Base-by-base conservation (phyloP, 2,329 filamentous ascomycete species). In the Alternaria alternata region DNA sequence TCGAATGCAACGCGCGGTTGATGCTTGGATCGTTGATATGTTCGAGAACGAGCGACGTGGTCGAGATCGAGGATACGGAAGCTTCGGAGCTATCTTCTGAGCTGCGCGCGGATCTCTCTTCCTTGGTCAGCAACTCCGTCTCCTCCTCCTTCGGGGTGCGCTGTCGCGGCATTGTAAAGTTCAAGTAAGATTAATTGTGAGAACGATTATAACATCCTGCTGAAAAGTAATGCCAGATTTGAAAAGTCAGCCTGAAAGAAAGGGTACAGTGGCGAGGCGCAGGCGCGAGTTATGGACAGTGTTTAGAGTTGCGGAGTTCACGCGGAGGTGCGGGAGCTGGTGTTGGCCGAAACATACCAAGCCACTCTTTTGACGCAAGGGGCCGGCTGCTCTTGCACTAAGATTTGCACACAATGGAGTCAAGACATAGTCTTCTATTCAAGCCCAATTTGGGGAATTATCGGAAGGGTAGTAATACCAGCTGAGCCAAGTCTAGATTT, bases 21-120 rank as follows among this genome's bases (percentile, higher is more conserved):
- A 58, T 65, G 56, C 68, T 84, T 76, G 72, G 78, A 74, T 91
- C 89, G 70, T 87, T 85, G 66, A 94, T 85, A 64, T 90, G 88
- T 67, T 95, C 91, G 74, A 95, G 91, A 54, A 95, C 87, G 14
- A 95, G 84, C 69, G 92, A 94, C 4, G 90, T 93, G 11, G 92
- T 94, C 34, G 92, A 95, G n/a, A 88, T 89, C 41, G 90, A 90
- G n/a, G 90, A 92, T 46, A 87, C 78, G 4, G 91, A 92, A 63
- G 85, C 85, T 54, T 75, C 73, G 6, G 67, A 75, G 46, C 71
- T 71, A 63, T 77, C 77, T 62, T 77, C 72, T 59, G 77, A 78
- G 59, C 64, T 59, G 60, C 71, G 74, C 56, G 71, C 57, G 39
- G 71, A 61, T 49, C 63, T 61, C 54, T 78, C 71, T 38, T 77